Evolutionary conservation across 164 flowering plant species (phyloP).

Genomic region (Santalum album): DNA sequence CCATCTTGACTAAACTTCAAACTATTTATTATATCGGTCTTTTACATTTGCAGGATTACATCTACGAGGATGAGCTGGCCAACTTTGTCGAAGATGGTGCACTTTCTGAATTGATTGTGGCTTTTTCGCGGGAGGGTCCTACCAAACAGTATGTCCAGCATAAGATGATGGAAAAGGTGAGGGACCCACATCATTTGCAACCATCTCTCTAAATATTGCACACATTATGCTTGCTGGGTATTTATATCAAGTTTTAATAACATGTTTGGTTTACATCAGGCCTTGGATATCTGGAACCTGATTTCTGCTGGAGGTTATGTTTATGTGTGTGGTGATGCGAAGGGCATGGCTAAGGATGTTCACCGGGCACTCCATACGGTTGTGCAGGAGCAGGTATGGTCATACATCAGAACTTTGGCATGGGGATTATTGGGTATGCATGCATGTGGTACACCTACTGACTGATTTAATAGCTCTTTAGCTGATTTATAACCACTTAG

Average conservation of each 20-base stretch:
- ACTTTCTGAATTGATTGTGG: constrained; percentile 69
- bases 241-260: neutral
- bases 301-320: constrained; percentile 60
- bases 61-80: constrained; percentile 81
- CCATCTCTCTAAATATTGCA: too few relatives aligned
- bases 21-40: too few relatives aligned
- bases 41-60: constrained; percentile 86
- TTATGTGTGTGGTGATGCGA: constrained; percentile 97
- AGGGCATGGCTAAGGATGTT: constrained; percentile 95
- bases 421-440: too few relatives aligned
- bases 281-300: constrained; percentile 54
- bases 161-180: constrained; percentile 87
- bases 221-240: too few relatives aligned
- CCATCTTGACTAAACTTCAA: too few relatives aligned
- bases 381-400: constrained; percentile 64
- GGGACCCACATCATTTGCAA: too few relatives aligned
- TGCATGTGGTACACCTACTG: too few relatives aligned
- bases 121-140: constrained; percentile 92
- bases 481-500: too few relatives aligned
- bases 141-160: constrained; percentile 93
- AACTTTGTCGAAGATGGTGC: constrained; percentile 62
- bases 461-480: too few relatives aligned
- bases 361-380: constrained; percentile 78
- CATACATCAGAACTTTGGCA: neutral
- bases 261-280: constrained; percentile 28